These are phyloP conservation scores for Fragaria ananassa DNA, from an alignment of 306 rosid genomes.

Conservation along the genomic window DNA sequence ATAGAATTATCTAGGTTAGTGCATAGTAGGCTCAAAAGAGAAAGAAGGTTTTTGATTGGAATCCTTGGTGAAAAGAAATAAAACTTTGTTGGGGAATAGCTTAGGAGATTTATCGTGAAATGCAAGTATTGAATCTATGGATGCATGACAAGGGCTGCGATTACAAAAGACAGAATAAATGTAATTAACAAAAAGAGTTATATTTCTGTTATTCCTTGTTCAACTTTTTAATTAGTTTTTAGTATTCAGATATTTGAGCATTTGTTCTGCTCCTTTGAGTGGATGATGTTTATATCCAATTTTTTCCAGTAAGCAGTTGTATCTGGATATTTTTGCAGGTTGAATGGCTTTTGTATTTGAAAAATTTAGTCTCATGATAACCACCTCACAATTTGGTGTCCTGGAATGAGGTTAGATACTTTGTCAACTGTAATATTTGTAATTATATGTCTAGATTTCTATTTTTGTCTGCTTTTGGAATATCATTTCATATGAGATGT, in stretches of 20 bases:
- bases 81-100: background rate
- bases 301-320: background rate
- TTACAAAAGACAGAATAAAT: background rate
- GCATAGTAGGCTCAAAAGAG: background rate
- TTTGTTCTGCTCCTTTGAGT: background rate
- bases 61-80: background rate
- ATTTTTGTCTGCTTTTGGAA: background rate
- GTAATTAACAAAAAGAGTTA: background rate
- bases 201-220: background rate
- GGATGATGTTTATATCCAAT: background rate
- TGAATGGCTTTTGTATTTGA: slow-evolving; percentile 15
- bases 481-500: slow-evolving; percentile 1
- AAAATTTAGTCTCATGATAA: slow-evolving; percentile 23
- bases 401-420: slow-evolving; percentile 24
- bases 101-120: background rate
- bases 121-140: background rate
- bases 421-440: slow-evolving; percentile 29
- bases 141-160: background rate
- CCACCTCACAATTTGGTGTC: slow-evolving; percentile 22
- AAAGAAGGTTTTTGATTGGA: background rate
- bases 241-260: background rate
- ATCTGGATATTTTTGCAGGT: slow-evolving; percentile 26
- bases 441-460: slow-evolving; percentile 17
- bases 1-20: background rate
- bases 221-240: background rate